Evolutionary conservation across 2,329 filamentous ascomycete species (phyloP).

Genomic region (Pseudogymnoascus sp.): DNA sequence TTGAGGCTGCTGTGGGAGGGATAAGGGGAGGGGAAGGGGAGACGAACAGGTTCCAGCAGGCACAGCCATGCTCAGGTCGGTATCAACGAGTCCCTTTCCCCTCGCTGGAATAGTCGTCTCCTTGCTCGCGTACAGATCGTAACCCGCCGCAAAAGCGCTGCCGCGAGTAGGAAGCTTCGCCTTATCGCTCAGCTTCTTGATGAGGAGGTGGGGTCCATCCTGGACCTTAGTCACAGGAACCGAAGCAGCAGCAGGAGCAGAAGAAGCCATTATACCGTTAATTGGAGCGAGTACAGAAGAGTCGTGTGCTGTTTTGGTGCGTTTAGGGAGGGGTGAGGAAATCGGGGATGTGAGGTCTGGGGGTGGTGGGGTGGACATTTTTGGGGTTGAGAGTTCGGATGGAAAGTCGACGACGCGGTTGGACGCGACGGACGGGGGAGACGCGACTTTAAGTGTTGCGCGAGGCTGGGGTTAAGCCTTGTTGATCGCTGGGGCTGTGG

Average conservation of each 20-base stretch:
- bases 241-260: background rate
- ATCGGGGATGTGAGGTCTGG: slow-evolving; percentile 18
- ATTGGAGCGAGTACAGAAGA: background rate
- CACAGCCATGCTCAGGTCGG: slow-evolving; percentile 83
- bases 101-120: slow-evolving; percentile 68
- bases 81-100: slow-evolving; percentile 80
- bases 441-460: background rate
- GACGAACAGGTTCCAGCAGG: slow-evolving; percentile 79
- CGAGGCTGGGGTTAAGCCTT: slow-evolving; percentile 1
- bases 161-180: slow-evolving; percentile 82
- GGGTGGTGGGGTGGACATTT: slow-evolving; percentile 7
- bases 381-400: background rate
- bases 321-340: slow-evolving; percentile 24
- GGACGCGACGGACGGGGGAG: background rate
- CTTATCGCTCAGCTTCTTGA: slow-evolving; percentile 78
- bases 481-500: background rate
- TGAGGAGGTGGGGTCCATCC: slow-evolving; percentile 28
- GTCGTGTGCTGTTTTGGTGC: slow-evolving; percentile 9
- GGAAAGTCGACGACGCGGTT: background rate
- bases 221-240: background rate
- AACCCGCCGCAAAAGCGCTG: slow-evolving; percentile 82
- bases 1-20: background rate
- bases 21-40: background rate
- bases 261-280: background rate
- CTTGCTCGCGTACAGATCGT: slow-evolving; percentile 79